These are phyloP conservation scores for Domatiomyces globalis DNA, from an alignment of 2,329 filamentous ascomycete genomes.

Conservation along the genomic window DNA sequence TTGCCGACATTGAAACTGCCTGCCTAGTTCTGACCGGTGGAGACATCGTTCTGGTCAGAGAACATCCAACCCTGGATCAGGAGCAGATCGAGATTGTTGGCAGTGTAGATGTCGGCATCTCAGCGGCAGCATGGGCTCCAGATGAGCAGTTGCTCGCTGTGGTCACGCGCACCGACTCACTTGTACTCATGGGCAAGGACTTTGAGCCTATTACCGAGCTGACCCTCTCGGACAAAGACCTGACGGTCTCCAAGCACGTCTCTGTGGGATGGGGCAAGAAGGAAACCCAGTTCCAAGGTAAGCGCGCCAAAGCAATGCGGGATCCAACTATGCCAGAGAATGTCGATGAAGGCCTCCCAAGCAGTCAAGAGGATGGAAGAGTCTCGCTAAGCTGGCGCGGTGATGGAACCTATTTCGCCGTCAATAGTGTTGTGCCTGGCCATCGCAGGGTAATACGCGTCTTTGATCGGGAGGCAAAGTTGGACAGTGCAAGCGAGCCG, in stretches of 20 bases:
- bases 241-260: conserved; percentile 81
- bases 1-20: conserved; percentile 61
- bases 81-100: conserved; percentile 90
- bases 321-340: conserved; percentile 92
- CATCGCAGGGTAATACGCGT: conserved; percentile 70
- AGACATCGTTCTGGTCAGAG: conserved; percentile 74
- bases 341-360: conserved; percentile 69
- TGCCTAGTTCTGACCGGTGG: conserved; percentile 79
- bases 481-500: conserved; percentile 89
- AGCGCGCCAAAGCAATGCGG: conserved; percentile 67
- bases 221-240: conserved; percentile 57
- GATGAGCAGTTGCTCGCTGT: conserved; percentile 85
- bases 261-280: conserved; percentile 97
- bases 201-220: conserved; percentile 75
- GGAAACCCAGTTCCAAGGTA: conserved; percentile 94
- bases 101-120: conserved; percentile 82
- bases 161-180: conserved; percentile 61
- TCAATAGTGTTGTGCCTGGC: conserved; percentile 61
- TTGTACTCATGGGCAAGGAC: conserved; percentile 82
- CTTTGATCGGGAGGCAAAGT: conserved; percentile 74
- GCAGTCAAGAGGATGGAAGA: conserved; percentile 55
- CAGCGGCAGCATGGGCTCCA: conserved; percentile 80
- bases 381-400: conserved; percentile 82
- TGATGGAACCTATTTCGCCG: conserved; percentile 77
- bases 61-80: conserved; percentile 50